phyloP scores from a whole-genome alignment of 768 basidiomycete genomes.

The Rhizopogon sp. region DNA sequence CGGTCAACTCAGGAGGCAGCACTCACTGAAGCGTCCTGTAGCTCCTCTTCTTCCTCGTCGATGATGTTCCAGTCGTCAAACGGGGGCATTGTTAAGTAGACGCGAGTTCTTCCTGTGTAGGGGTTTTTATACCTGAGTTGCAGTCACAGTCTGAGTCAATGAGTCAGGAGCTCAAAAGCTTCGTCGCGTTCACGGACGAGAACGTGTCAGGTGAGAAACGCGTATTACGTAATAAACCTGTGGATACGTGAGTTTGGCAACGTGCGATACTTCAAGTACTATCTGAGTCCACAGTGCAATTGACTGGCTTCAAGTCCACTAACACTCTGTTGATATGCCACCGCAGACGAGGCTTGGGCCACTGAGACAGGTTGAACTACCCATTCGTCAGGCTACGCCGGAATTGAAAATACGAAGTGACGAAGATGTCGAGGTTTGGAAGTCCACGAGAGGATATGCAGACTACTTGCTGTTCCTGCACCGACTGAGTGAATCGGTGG shows the following conservation, averaged over 20 bases:
- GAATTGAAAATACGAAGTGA: conserved; percentile 65
- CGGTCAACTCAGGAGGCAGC: neutral
- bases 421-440: conserved; percentile 71
- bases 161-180: conserved; percentile 7
- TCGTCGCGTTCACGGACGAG: neutral
- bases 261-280: no score
- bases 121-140: neutral
- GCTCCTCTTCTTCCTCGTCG: conserved; percentile 77
- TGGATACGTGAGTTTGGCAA: neutral
- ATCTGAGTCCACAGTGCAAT: neutral
- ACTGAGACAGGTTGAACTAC: conserved; percentile 27
- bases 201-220: conserved; percentile 8
- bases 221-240: conserved; percentile 19
- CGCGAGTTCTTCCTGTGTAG: neutral
- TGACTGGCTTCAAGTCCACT: neutral
- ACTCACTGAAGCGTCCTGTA: conserved; percentile 63
- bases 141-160: neutral
- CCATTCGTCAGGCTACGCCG: conserved; percentile 28
- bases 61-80: conserved; percentile 80
- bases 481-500: conserved; percentile 72
- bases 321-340: conserved; percentile 7
- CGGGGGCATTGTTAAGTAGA: conserved; percentile 42
- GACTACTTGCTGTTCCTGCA: conserved; percentile 75
- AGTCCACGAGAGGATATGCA: conserved; percentile 58
- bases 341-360: conserved; percentile 13